Percentiles rank a stretch among this genome's conserved stretches.
phyloP scores from a whole-genome alignment of 345 rosid species.

The Lepidium aucheri region DNA sequence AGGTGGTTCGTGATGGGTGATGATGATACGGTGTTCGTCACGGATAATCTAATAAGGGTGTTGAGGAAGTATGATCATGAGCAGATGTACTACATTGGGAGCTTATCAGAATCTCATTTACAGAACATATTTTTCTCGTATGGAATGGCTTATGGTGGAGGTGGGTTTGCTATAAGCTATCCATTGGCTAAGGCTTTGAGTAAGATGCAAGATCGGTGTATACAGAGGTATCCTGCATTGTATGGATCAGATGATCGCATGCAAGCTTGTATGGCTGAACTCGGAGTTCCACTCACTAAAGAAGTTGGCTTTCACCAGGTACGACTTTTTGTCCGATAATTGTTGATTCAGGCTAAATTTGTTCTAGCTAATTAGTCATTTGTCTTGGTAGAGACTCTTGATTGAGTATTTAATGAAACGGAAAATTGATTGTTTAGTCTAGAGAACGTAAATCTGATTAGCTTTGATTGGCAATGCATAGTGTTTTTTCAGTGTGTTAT shows the following conservation, averaged over 20 bases:
- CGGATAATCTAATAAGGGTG: slow-evolving; percentile 75
- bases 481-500: neutral
- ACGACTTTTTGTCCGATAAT: neutral
- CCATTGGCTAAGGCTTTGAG: slow-evolving; percentile 78
- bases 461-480: neutral
- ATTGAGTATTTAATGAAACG: neutral
- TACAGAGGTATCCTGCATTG: slow-evolving; percentile 78
- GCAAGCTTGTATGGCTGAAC: slow-evolving; percentile 99
- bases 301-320: slow-evolving; percentile 98
- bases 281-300: slow-evolving; percentile 95
- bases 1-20: slow-evolving; percentile 99
- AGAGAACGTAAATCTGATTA: neutral
- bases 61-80: slow-evolving; percentile 78
- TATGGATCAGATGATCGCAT: slow-evolving; percentile 97
- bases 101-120: slow-evolving; percentile 88
- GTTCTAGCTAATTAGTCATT: neutral
- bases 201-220: slow-evolving; percentile 84
- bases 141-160: slow-evolving; percentile 98
- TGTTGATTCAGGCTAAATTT: neutral
- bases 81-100: slow-evolving; percentile 84
- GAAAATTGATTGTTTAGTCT: neutral
- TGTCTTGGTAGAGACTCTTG: neutral
- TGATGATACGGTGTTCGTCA: slow-evolving; percentile 84
- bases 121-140: slow-evolving; percentile 92
- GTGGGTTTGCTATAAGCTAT: slow-evolving; percentile 92